phyloP scores from a whole-genome alignment of 192 early-diverging fungal species.

The Linnemannia exigua region DNA sequence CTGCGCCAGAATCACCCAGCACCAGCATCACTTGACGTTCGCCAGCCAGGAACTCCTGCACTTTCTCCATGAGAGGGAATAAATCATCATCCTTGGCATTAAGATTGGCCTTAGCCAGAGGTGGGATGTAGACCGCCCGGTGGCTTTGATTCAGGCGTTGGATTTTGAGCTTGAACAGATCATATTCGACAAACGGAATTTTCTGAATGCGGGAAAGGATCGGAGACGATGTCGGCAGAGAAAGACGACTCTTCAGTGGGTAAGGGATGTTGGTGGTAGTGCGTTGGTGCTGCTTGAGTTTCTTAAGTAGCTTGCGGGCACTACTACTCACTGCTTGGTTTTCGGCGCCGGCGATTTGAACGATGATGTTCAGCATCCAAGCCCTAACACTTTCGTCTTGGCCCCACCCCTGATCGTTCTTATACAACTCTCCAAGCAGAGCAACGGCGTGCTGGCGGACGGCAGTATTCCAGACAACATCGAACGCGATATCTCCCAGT shows the following conservation, averaged over 20 bases:
- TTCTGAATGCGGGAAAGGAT: background rate
- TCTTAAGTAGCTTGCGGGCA: too few species aligned
- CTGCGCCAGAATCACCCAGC: conserved; percentile 9
- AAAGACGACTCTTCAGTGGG: background rate
- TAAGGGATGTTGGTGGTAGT: background rate
- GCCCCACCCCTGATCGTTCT: background rate
- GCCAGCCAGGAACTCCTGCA: background rate
- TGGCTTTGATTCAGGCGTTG: background rate
- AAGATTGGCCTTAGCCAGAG: background rate
- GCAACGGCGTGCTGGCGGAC: background rate
- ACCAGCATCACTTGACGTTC: background rate
- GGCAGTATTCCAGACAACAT: background rate
- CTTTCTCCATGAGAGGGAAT: conserved; percentile 1
- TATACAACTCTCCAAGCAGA: background rate
- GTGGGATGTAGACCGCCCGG: conserved; percentile 2
- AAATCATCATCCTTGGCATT: background rate
- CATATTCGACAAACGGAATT: background rate
- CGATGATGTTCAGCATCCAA: background rate
- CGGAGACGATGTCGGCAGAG: background rate
- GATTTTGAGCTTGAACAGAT: background rate
- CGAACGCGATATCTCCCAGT: background rate
- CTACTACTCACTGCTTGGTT: background rate
- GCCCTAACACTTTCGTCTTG: background rate
- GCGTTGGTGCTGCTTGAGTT: background rate
- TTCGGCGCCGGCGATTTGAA: background rate